Percentiles rank a stretch among this genome's conserved stretches.
Conservation (phyloP, 2,329 filamentous ascomycete genomes). For the Phyllosticta ampelicida region DNA sequence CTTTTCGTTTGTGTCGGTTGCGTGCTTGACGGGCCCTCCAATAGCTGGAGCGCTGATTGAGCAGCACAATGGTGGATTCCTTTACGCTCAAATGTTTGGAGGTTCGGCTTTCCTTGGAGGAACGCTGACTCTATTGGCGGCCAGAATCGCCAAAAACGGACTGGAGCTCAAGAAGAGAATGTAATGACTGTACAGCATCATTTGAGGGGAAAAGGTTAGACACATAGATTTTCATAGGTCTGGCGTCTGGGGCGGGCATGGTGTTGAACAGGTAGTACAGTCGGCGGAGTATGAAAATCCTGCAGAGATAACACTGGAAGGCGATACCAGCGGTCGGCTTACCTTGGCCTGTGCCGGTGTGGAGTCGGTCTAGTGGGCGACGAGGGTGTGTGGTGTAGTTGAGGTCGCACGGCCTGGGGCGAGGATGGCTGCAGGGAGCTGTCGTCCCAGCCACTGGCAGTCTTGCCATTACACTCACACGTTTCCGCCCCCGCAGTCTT, state of each 20-base stretch:
- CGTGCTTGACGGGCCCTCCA: constrained; percentile 29
- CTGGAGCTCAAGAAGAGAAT: background rate
- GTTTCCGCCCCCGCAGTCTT: background rate
- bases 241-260: background rate
- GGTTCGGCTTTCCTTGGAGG: constrained; percentile 14
- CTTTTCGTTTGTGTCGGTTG: constrained; percentile 29
- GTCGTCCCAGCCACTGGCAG: background rate
- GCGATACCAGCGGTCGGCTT: background rate
- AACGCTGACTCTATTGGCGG: constrained; percentile 1
- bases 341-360: background rate
- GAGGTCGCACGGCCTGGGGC: background rate
- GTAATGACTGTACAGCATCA: background rate
- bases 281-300: background rate
- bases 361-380: background rate
- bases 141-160: background rate
- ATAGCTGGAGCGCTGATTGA: constrained; percentile 30
- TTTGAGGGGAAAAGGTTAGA: background rate
- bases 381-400: background rate
- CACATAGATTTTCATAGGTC: background rate
- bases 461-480: background rate
- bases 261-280: background rate
- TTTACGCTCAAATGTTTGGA: constrained; percentile 31
- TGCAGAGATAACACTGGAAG: background rate
- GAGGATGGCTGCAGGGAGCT: background rate
- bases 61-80: constrained; percentile 22